A percentile compares a stretch with the other conserved stretches of the same genome.
These are phyloP conservation scores for Phytophthora kernoviae DNA, from an alignment of 352 stramenopile species.

Conservation along the genomic window DNA sequence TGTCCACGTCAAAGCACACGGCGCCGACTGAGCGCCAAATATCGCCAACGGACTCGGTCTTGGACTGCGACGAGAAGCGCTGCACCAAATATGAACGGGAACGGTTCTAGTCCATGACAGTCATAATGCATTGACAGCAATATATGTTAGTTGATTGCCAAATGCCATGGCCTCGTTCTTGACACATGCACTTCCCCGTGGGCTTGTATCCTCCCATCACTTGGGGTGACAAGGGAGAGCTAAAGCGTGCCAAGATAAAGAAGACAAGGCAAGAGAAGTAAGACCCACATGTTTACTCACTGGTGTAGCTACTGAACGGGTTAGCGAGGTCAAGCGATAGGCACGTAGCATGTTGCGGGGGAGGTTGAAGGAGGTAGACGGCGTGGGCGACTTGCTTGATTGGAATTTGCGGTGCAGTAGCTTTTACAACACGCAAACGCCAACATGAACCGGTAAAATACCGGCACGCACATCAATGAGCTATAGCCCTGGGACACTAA, in stretches of 20 bases:
- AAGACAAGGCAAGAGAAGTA: no score
- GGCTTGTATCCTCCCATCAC: constrained; percentile 4
- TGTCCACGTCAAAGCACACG: constrained; percentile 96
- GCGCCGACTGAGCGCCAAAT: constrained; percentile 74
- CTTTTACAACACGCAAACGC: constrained; percentile 7
- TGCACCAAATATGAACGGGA: constrained; percentile 22
- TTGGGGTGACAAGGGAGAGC: no score
- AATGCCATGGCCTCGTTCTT: no score
- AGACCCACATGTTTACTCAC: constrained; percentile 16
- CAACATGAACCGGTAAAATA: neutral
- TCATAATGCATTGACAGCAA: constrained; percentile 3
- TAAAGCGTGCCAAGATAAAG: no score
- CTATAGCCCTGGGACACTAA: no score
- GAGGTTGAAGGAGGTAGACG: constrained; percentile 21
- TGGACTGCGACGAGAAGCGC: constrained; percentile 25
- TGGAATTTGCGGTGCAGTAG: no score
- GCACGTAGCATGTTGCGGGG: constrained; percentile 21
- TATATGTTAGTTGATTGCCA: constrained; percentile 17
- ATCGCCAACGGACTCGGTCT: constrained; percentile 37
- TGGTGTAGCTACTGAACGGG: constrained; percentile 21
- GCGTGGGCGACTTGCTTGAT: constrained; percentile 8
- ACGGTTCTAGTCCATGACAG: constrained; percentile 18
- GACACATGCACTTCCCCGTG: no score
- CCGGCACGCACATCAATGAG: no score
- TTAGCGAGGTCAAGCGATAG: constrained; percentile 30